Evolutionary conservation across 805 yeast species (phyloP).

Genomic region (Barnettozyma siamensis): DNA sequence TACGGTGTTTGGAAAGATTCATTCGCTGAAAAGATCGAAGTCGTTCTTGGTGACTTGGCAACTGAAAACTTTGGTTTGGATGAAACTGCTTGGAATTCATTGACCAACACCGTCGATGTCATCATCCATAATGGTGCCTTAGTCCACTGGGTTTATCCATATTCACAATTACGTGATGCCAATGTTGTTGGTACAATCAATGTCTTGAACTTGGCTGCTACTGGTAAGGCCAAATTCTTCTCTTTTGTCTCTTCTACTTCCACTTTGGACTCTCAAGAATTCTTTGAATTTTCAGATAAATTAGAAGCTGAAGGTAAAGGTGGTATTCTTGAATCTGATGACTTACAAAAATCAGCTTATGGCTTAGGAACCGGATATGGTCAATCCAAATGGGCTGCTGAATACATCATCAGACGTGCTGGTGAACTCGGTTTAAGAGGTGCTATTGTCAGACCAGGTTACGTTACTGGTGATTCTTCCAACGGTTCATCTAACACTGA

Average conservation of each 20-base stretch:
- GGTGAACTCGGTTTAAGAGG: conserved; percentile 86
- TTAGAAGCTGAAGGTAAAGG: conserved; percentile 53
- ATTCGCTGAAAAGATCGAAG: conserved; percentile 53
- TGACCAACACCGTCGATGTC: conserved; percentile 63
- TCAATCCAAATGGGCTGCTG: conserved; percentile 97
- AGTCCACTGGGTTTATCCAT: conserved; percentile 98
- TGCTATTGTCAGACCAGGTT: conserved; percentile 91
- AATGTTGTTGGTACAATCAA: conserved; percentile 86
- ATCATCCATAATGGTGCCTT: conserved; percentile 95
- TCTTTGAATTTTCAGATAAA: conserved; percentile 68
- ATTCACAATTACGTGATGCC: conserved; percentile 82
- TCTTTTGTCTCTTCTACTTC: conserved; percentile 96
- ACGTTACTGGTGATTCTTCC: conserved; percentile 78
- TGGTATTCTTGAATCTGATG: conserved; percentile 82
- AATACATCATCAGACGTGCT: conserved; percentile 79
- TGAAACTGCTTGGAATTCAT: conserved; percentile 47
- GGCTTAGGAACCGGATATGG: conserved; percentile 95
- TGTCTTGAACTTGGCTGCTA: conserved; percentile 64
- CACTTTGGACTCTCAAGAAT: conserved; percentile 79
- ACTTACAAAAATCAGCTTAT: conserved; percentile 68
- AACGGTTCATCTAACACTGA: conserved; percentile 94
- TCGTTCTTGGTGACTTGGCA: conserved; percentile 81
- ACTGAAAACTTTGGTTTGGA: conserved; percentile 64
- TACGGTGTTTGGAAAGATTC: conserved; percentile 61
- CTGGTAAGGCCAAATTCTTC: conserved; percentile 80